Conservation (phyloP, 2,329 filamentous ascomycete genomes). For the Chaetoscypha palmicola region DNA sequence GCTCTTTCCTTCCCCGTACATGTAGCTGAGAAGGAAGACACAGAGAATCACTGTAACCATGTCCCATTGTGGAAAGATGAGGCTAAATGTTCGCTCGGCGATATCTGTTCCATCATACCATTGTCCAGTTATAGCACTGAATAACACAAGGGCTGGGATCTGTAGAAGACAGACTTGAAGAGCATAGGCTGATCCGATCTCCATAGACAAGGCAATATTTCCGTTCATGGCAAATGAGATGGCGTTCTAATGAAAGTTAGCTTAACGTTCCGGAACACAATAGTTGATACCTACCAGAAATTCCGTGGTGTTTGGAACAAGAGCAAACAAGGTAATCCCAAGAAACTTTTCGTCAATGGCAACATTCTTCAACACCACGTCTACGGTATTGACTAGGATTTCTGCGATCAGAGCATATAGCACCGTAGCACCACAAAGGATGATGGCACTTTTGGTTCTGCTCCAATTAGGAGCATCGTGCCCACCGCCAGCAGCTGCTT, state of each 20-base stretch:
- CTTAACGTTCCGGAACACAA: background rate
- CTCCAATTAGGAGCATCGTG: slow-evolving; percentile 99
- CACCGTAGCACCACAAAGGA: slow-evolving; percentile 80
- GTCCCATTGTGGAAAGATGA: slow-evolving; percentile 98
- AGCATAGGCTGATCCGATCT: slow-evolving; percentile 95
- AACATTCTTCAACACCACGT: slow-evolving; percentile 86
- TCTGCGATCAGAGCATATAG: slow-evolving; percentile 97
- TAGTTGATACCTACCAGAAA: slow-evolving; percentile 62
- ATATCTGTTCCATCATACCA: slow-evolving; percentile 49
- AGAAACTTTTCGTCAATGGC: slow-evolving; percentile 96
- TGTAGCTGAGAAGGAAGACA: slow-evolving; percentile 92
- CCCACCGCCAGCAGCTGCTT: slow-evolving; percentile 52
- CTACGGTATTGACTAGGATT: slow-evolving; percentile 93
- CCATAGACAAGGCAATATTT: slow-evolving; percentile 97
- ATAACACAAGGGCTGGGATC: slow-evolving; percentile 86
- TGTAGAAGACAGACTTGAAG: slow-evolving; percentile 93
- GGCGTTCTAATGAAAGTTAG: slow-evolving; percentile 55
- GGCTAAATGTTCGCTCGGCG: slow-evolving; percentile 62
- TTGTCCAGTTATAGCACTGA: slow-evolving; percentile 67
- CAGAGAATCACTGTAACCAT: slow-evolving; percentile 96
- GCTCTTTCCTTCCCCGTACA: slow-evolving; percentile 98
- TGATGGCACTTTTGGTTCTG: slow-evolving; percentile 79
- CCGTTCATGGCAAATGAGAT: slow-evolving; percentile 99
- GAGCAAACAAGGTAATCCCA: slow-evolving; percentile 89
- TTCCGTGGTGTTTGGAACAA: slow-evolving; percentile 97